Base-by-base conservation (phyloP, 768 basidiomycete species). In the Podaxis sp. region DNA sequence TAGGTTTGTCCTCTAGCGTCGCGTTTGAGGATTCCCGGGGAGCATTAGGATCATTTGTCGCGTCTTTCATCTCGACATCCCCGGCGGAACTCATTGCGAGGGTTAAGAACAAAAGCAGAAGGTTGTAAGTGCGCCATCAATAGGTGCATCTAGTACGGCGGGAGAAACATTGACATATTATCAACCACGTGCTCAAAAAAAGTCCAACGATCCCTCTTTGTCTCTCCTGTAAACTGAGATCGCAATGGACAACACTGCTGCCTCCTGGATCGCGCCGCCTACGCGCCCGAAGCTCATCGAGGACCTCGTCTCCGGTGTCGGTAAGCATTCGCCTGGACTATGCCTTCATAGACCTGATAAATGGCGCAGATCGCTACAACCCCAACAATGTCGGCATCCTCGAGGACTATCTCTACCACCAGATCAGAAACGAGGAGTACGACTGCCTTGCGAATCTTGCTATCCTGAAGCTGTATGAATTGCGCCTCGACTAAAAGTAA, bases 351-450 rank as follows among this genome's bases (percentile, higher is more conserved):
- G 62, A 59, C 58, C 50, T 53, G 53, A 62, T 51, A 37, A 57
- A n/a, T 33, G 46, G 47, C 19, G 24, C 63, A 97, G 96, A 98
- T 80, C 90, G 96, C 63, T 98, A 98, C 76, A 98, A 98, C 77
- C 96, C 96, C 47, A 88, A 89, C 57, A 98, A 98, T 74, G 87
- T 96, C 63, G 81, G 86, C 40, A 91, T 95, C 67, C 87, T 98
- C 63, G 96, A 98, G 77, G 96, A 98, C 73, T 98, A 98, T 77
- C 87, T 98, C 63, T 93, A 93, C 74, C 89, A 93, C 73, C 96
- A 99, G 76, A 93, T 94, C 65, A 84, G 90, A 67, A 90, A 86
- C 69, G 88, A 90, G 67, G 91, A 94, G 72, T 98, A 98, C 68
- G 96, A 99, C 75, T 89, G 93, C 68, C 84, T 98, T 46, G 94